Evolutionary conservation across 2,329 filamentous ascomycete genomes (phyloP), one percentile per base, ranked within the genome.

Genomic region (Xylariaceae sp.): DNA sequence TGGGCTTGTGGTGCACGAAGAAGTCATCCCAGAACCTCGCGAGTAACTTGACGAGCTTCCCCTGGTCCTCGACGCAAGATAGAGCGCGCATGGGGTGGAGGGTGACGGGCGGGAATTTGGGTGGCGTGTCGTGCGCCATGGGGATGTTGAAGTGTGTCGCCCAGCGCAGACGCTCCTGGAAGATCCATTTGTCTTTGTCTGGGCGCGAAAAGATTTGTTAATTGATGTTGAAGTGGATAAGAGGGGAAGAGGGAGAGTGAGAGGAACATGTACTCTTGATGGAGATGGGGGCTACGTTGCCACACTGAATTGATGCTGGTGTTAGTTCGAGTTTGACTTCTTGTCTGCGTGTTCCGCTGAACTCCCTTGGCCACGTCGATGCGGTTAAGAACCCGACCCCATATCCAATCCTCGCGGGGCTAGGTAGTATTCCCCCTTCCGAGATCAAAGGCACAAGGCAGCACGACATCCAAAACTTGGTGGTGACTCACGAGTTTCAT

Each of bases 141-240:
- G 71, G 71, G 16, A 73, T 57, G 19, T 54, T 51, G 60, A 74
- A 70, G 50, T 55, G 51, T 1, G n/a, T 18, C 1, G 71, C 65
- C 69, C 69, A 74, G 47, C 64, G 65, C 18, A 66, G 49, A 28
- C 71, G 69, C 48, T 71, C 69, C 5, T 40, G 38, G 54, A 57
- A 51, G 56, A 71, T 71, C 68, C 69, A 73, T 40, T 56, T 63
- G 56, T 68, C 67, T 55, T 73, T 73, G 62, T 73, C 68, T 72
- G 51, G 13, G 7, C 4, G 18, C 39, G 43, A 18, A 17, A 5
- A 2, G 9, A 36, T 18, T 1, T 13, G n/a, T 18, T 39, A 28
- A 28, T 28, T 28, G 22, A 28, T 28, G 22, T 28, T 28, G 4
- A 28, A 28, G 22, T 28, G 4, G 34, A 38, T 16, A 16, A 38